Percentiles rank a stretch among this genome's conserved stretches.
Conservation (phyloP, 176 grass and related monocot species). For the barley (Hordeum vulgare) region MorexV3_pseudomolecules_assembly NC_058521.1:28521440-28521939, state of each 20-base stretch:
- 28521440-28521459: not conserved
- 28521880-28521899: conserved; percentile 67
- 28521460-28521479: not conserved
- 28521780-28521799: not conserved
- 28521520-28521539: not conserved
- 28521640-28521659: conserved; percentile 78
- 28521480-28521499: not conserved
- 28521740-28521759: conserved; percentile 40
- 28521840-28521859: conserved; percentile 31
- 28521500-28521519: not conserved
- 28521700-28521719: conserved; percentile 67
- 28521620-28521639: conserved; percentile 43
- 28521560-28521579: not conserved
- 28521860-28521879: conserved; percentile 45
- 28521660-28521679: conserved; percentile 70
- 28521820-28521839: conserved; percentile 41
- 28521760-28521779: conserved; percentile 6
- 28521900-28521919: conserved; percentile 66
- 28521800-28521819: not conserved
- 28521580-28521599: not conserved
- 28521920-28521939: conserved; percentile 16
- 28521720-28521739: conserved; percentile 67
- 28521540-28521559: not conserved
- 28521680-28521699: conserved; percentile 80
- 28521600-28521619: not conserved